Evolutionary conservation across 2,329 filamentous ascomycete genomes (phyloP), one percentile per base, ranked within the genome.

Genomic region (Fusarium udum): DNA sequence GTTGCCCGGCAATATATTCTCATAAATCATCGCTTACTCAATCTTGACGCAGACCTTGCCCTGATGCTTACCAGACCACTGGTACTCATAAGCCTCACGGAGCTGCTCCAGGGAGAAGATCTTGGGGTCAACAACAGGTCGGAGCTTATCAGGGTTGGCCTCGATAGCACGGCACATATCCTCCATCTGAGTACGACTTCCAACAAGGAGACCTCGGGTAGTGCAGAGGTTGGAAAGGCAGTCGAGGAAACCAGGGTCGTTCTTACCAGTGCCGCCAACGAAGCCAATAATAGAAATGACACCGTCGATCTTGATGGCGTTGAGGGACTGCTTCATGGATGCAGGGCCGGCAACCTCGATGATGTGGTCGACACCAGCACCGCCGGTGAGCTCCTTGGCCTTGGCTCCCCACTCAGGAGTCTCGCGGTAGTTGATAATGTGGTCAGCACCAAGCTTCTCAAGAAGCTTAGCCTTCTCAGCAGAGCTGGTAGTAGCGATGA

Each of bases 131-230:
- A 89, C 76, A 5, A 88, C 81, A 6, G 87, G 86, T n/a, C 77
- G 75, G 51, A 83, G 78, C 36, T 84, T 84, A 31, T 82, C 79
- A 9, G 85, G 83, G 53, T 82, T 82, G 26, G 80, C 84, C 71
- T 88, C 86, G 62, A 89, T 83, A 22, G 85, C 85, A 4, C 81
- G 79, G 70, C 83, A 84, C 84, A 89, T 86, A 15, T 87, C 86
- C 78, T 88, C 85, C 79, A 88, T 84, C 80, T 86, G 84, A 7
- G 78, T 48, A 22, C 85, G 78, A 74, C 68, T 86, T 8, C 87
- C 87, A 12, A 85, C 84, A 46, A 86, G 78, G 7, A 88, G 71
- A 34, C 86, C 86, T 7, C 87, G 80, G 12, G 83, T 82, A 0
- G 83, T 87, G 78, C 84, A 83, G 22, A 79, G 52, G 37, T 75